Base-by-base conservation (phyloP, 495 filamentous ascomycete species). In the Saxophila tyrrhenica region DNA sequence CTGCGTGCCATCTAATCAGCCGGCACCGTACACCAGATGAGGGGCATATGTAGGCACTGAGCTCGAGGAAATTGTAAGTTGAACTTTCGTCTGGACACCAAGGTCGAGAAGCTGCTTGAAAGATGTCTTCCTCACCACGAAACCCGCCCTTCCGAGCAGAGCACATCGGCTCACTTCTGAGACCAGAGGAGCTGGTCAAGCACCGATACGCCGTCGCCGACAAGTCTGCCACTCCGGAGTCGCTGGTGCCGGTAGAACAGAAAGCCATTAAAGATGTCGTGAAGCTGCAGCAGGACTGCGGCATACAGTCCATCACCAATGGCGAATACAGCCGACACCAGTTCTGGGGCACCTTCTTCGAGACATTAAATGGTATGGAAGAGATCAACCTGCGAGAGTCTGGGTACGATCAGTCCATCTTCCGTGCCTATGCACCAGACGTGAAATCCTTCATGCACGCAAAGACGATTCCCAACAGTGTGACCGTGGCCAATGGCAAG, bases 341-440 rank as follows among this genome's bases (percentile, higher is more conserved):
- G 25, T 55, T 58, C 55, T 58, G 60, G 60, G 66, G 66, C 15
- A 62, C 59, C 0, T 65, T 67, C 51, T 65, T 67, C 54, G 62
- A 65, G 42, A 58, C 61, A 19, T 54, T 67, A 19, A 60, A 62
- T 53, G 63, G 65, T 25, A 67, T 67, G 64, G 60, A 65, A 20
- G 66, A 69, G 54, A 57, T 69, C 29, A 65, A 69, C 32, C 35
- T 67, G 24, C 48, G 50, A 13, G 48, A 56, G 24, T 60, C 55
- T 11, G 64, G 64, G 11, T 66, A 67, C 48, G 64, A 67, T 48
- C 53, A 55, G 11, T 43, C 24, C 46, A 67, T 69, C 52, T 69
- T 69, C 56, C 62, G 66, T n/a, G 44, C 50, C n/a, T 69, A 69
- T 46, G 65, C 62, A 7, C 66, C 64, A n/a, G 66, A 69, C 46